These are phyloP conservation scores for Zygosaccharomyces sapae DNA, from an alignment of 1,139 yeast species.

Conservation along the genomic window DNA sequence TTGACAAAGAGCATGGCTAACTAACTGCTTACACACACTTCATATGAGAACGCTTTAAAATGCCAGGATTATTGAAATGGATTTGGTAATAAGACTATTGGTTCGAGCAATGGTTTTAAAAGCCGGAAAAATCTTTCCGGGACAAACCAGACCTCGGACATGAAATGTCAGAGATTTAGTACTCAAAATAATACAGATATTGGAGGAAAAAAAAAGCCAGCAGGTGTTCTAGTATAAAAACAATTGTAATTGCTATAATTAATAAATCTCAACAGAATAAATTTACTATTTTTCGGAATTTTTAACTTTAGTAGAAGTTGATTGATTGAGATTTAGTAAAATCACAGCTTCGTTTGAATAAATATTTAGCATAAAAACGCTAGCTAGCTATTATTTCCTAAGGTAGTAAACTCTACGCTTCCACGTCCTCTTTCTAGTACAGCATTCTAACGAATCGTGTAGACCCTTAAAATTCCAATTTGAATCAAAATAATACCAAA, in stretches of 20 bases:
- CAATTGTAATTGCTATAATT: no score
- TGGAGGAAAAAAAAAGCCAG: no score
- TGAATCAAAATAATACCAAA: slow-evolving; percentile 30
- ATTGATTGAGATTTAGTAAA: no score
- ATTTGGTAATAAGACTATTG: neutral
- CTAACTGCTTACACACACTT: neutral
- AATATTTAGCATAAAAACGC: neutral
- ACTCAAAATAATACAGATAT: neutral
- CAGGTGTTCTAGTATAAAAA: no score
- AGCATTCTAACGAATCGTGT: slow-evolving; percentile 28
- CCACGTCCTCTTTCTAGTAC: slow-evolving; percentile 30
- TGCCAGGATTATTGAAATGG: neutral
- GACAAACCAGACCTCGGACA: neutral
- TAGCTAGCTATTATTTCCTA: neutral
- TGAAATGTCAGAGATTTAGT: neutral
- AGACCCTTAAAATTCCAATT: slow-evolving; percentile 28
- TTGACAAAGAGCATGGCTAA: neutral
- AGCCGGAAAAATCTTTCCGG: neutral
- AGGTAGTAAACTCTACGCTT: slow-evolving; percentile 19
- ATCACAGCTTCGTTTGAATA: neutral
- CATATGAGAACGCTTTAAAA: no score
- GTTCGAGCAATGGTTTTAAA: neutral
- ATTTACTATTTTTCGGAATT: no score
- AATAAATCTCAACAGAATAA: no score
- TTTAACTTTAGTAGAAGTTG: no score